phyloP scores from a whole-genome alignment of 805 yeast species.

The Saturnispora saitoi region DNA sequence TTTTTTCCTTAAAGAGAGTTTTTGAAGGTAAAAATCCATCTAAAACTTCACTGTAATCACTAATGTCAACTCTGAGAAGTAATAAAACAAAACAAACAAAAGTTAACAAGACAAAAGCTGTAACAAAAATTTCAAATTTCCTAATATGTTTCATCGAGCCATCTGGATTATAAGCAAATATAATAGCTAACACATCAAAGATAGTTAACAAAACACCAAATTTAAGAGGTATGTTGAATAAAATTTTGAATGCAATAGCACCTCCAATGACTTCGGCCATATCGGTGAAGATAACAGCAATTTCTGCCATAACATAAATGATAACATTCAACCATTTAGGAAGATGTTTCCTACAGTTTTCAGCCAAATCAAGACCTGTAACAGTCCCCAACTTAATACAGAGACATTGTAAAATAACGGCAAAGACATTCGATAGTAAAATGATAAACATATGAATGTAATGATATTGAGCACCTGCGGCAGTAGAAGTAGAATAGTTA shows the following conservation, averaged over 20 bases:
- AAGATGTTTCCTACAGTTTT: conserved; percentile 66
- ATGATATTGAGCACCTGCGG: conserved; percentile 76
- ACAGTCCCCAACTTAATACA: conserved; percentile 84
- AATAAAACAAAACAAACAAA: conserved; percentile 70
- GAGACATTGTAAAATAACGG: conserved; percentile 71
- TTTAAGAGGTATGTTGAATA: conserved; percentile 64
- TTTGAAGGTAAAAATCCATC: conserved; percentile 64
- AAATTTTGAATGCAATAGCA: conserved; percentile 73
- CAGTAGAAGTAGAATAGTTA: conserved; percentile 81
- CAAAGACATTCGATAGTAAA: conserved; percentile 72
- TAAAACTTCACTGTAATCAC: conserved; percentile 42
- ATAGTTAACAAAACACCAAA: conserved; percentile 75
- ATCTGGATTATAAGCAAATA: conserved; percentile 70
- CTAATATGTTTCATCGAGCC: conserved; percentile 71
- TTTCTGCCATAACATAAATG: conserved; percentile 66
- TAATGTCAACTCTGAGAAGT: conserved; percentile 49
- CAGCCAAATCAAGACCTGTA: conserved; percentile 82
- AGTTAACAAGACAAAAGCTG: conserved; percentile 61
- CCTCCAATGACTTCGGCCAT: conserved; percentile 93
- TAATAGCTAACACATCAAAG: conserved; percentile 68
- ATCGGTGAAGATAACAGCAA: conserved; percentile 88
- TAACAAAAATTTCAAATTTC: conserved; percentile 68
- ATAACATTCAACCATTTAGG: conserved; percentile 57
- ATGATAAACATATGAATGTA: conserved; percentile 67
- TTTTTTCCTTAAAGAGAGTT: conserved; percentile 44